Percentiles rank a stretch among this genome's conserved stretches.
Evolutionary conservation across 1,284 basidiomycete genomes (phyloP).

Genomic region (Sanghuangporus weigelae): DNA sequence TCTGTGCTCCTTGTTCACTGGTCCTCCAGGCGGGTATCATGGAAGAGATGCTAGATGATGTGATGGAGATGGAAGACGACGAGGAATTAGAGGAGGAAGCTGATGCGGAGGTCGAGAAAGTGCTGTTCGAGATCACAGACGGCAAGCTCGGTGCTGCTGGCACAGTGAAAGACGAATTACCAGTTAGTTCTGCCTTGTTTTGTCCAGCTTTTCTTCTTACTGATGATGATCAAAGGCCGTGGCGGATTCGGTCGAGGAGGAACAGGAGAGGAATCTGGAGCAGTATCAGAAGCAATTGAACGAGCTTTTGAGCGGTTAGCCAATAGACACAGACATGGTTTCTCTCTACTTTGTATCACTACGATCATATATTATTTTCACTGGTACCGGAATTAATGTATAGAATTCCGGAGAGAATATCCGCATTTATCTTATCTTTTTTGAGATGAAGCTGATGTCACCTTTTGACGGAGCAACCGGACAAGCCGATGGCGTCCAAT

Average conservation of each 20-base stretch:
- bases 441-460: conserved; percentile 10
- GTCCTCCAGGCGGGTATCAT: conserved; percentile 76
- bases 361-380: neutral
- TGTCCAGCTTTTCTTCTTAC: neutral
- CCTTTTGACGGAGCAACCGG: conserved; percentile 8
- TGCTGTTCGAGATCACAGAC: conserved; percentile 92
- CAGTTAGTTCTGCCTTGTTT: conserved; percentile 49
- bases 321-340: conserved; percentile 2
- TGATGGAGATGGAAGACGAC: conserved; percentile 83
- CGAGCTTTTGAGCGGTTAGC: conserved; percentile 70
- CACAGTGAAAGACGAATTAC: conserved; percentile 66
- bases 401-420: neutral
- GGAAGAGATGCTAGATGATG: conserved; percentile 92
- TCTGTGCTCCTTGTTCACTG: neutral
- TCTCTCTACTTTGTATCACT: neutral
- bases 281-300: conserved; percentile 83
- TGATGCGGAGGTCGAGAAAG: conserved; percentile 95
- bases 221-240: conserved; percentile 33
- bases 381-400: neutral
- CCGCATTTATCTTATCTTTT: conserved; percentile 2
- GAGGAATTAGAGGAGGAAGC: conserved; percentile 97
- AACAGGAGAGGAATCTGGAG: conserved; percentile 80
- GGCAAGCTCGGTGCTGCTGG: conserved; percentile 90
- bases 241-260: conserved; percentile 65
- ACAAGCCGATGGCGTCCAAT: neutral